Evolutionary conservation across 805 yeast genomes (phyloP).

Genomic region (Cyberlindnera lachancei): DNA sequence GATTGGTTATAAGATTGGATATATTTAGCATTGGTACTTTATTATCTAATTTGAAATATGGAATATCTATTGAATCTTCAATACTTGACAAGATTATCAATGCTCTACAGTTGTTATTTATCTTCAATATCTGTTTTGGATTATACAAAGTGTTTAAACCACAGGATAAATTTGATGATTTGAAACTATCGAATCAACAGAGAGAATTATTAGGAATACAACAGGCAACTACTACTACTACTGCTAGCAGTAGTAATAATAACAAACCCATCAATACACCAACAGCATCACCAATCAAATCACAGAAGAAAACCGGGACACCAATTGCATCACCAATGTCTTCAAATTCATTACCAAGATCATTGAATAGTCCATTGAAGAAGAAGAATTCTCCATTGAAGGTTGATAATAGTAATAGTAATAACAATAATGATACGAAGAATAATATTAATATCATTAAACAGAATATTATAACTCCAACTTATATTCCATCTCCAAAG

Average conservation of each 20-base stretch:
- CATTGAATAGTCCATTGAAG: slow-evolving; percentile 7
- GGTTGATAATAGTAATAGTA: neutral
- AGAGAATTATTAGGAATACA: slow-evolving; percentile 28
- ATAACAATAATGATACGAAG: neutral
- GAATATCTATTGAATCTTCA: neutral
- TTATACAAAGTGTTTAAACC: slow-evolving; percentile 25
- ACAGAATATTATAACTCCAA: slow-evolving; percentile 15
- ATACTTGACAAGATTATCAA: slow-evolving; percentile 2
- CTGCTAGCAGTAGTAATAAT: neutral
- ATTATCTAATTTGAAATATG: slow-evolving; percentile 13
- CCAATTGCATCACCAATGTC: slow-evolving; percentile 25
- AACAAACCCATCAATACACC: slow-evolving; percentile 5
- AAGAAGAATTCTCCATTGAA: slow-evolving; percentile 3
- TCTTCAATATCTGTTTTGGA: slow-evolving; percentile 25
- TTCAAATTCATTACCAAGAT: slow-evolving; percentile 14
- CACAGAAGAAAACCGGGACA: slow-evolving; percentile 1
- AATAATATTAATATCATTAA: slow-evolving; percentile 2
- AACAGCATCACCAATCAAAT: slow-evolving; percentile 7
- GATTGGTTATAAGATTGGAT: slow-evolving; percentile 20
- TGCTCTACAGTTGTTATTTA: slow-evolving; percentile 21
- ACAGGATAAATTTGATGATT: slow-evolving; percentile 25
- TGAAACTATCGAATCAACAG: slow-evolving; percentile 25
- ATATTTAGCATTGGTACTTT: slow-evolving; percentile 13
- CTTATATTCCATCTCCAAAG: slow-evolving; percentile 24
- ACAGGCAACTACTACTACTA: slow-evolving; percentile 4